Conservation (phyloP, 805 yeast species). For the Debaryomyces prosopidis region DNA sequence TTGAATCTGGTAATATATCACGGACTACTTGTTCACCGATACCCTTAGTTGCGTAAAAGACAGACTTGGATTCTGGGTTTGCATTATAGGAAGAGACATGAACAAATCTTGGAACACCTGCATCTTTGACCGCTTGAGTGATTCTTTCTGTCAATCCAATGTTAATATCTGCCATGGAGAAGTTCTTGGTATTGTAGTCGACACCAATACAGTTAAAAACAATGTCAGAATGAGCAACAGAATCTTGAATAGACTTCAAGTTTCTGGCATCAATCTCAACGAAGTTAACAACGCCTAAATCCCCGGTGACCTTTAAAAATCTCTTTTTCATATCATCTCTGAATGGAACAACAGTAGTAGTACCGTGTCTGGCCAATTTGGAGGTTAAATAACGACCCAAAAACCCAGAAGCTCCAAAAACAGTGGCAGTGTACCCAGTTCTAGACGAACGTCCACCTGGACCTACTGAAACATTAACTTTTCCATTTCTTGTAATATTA, state of each 20-base stretch:
- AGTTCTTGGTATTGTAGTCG: conserved; percentile 74
- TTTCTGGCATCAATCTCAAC: conserved; percentile 83
- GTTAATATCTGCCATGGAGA: conserved; percentile 79
- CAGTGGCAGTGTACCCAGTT: conserved; percentile 87
- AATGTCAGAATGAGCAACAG: conserved; percentile 78
- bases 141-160: conserved; percentile 78
- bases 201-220: conserved; percentile 81
- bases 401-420: conserved; percentile 81
- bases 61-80: conserved; percentile 62
- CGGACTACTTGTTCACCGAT: conserved; percentile 71
- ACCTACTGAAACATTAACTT: conserved; percentile 70
- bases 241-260: conserved; percentile 69
- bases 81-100: conserved; percentile 84
- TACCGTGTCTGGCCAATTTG: conserved; percentile 80
- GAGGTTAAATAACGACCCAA: conserved; percentile 72
- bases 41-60: conserved; percentile 79
- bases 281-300: conserved; percentile 82
- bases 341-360: conserved; percentile 73
- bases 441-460: conserved; percentile 82
- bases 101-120: conserved; percentile 69
- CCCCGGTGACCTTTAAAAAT: conserved; percentile 80
- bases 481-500: conserved; percentile 73
- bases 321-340: conserved; percentile 78
- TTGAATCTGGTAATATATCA: conserved; percentile 68
- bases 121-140: conserved; percentile 68